Evolutionary conservation across 768 basidiomycete genomes (phyloP).

Genomic region (Mycena olivaceomarginata): DNA sequence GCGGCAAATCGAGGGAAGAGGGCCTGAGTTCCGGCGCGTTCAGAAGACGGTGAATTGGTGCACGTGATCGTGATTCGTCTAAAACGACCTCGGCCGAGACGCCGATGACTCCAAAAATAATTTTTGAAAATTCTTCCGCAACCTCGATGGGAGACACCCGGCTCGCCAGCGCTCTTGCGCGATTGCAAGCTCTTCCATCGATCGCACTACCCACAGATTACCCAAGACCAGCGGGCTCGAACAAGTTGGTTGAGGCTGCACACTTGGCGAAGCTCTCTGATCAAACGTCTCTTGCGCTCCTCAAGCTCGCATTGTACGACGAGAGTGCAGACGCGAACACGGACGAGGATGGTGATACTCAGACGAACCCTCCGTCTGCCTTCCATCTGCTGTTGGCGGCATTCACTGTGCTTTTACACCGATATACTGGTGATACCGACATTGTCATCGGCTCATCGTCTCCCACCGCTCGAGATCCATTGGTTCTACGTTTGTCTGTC

Average conservation of each 20-base stretch:
- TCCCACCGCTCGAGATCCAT: conserved; percentile 81
- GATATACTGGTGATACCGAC: conserved; percentile 97
- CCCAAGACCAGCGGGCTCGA: conserved; percentile 84
- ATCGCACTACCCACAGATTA: conserved; percentile 98
- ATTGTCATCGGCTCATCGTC: conserved; percentile 94
- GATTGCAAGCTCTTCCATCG: conserved; percentile 89
- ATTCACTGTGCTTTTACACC: conserved; percentile 92
- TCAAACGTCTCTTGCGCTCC: conserved; percentile 84
- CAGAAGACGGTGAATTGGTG: background rate
- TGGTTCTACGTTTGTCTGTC: conserved; percentile 89
- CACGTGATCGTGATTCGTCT: conserved; percentile 27
- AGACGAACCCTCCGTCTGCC: conserved; percentile 78
- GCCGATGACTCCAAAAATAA: background rate
- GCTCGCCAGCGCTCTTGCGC: conserved; percentile 74
- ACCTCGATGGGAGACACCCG: conserved; percentile 63
- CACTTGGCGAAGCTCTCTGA: conserved; percentile 83
- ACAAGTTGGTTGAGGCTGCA: conserved; percentile 90
- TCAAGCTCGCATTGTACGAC: conserved; percentile 87
- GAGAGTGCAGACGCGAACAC: conserved; percentile 70
- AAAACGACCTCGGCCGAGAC: conserved; percentile 30
- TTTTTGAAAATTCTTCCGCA: background rate
- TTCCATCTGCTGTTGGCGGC: conserved; percentile 96
- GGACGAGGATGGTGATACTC: conserved; percentile 64
- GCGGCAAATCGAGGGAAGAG: too few species aligned
- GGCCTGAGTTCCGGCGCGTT: too few species aligned